Evolutionary conservation across 2,329 filamentous ascomycete genomes (phyloP).

Genomic region (Furcasterigmium furcatum): DNA sequence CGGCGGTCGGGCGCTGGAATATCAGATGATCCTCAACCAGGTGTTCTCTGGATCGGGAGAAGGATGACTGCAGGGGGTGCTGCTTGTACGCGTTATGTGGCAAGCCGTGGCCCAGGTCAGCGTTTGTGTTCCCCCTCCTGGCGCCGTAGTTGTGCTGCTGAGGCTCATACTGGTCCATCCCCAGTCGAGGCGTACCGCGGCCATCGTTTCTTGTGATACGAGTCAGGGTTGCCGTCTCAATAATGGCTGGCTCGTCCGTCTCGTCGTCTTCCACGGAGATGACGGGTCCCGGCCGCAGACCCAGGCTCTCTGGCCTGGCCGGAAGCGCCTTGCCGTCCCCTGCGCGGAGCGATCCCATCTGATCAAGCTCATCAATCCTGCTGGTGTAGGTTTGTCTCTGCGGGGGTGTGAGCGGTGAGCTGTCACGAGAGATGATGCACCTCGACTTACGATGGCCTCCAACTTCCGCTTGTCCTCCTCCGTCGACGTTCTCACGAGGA

Average conservation of each 20-base stretch:
- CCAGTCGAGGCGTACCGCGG: neutral
- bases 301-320: conserved; percentile 60
- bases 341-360: conserved; percentile 54
- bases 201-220: conserved; percentile 41
- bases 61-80: conserved; percentile 46
- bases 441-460: conserved; percentile 80
- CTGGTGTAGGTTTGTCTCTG: conserved; percentile 87
- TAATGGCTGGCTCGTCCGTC: conserved; percentile 38
- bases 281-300: conserved; percentile 33
- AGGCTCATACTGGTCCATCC: too few species aligned
- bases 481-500: conserved; percentile 78
- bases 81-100: conserved; percentile 14
- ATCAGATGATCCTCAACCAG: conserved; percentile 22
- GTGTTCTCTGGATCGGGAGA: conserved; percentile 44
- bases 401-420: neutral
- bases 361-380: conserved; percentile 81
- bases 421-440: neutral
- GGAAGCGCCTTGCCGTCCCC: conserved; percentile 74
- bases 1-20: conserved; percentile 49
- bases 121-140: neutral
- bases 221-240: conserved; percentile 50
- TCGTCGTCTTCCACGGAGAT: conserved; percentile 34
- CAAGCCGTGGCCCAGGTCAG: conserved; percentile 1
- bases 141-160: neutral
- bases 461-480: conserved; percentile 88